A percentile compares a stretch with the other conserved stretches of the same genome.
Conservation (phyloP, 495 filamentous ascomycete species). For the Wilcoxina mikolae region DNA sequence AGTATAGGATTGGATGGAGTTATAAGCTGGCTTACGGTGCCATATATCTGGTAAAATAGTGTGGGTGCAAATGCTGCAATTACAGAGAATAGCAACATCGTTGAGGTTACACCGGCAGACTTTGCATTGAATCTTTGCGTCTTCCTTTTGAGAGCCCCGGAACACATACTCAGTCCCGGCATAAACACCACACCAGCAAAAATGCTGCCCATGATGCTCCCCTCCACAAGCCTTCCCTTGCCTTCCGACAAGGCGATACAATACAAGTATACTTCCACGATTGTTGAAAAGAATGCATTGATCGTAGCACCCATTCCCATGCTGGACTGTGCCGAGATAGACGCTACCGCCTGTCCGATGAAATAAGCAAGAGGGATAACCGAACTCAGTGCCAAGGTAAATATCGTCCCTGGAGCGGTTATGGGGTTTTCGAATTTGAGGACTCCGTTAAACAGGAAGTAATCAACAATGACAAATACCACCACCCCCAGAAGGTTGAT, state of each 20-base stretch:
- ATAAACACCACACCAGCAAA: slow-evolving; percentile 94
- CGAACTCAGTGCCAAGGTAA: slow-evolving; percentile 68
- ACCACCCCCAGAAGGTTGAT: slow-evolving; percentile 91
- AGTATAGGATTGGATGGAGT: slow-evolving; percentile 20
- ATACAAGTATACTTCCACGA: slow-evolving; percentile 97
- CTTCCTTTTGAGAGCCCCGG: slow-evolving; percentile 92
- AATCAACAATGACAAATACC: slow-evolving; percentile 84
- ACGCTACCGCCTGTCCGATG: slow-evolving; percentile 98
- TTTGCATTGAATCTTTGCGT: slow-evolving; percentile 97
- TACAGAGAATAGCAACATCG: slow-evolving; percentile 93
- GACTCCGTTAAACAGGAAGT: slow-evolving; percentile 53
- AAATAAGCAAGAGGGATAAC: slow-evolving; percentile 98
- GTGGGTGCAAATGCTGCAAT: slow-evolving; percentile 96
- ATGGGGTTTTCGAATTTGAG: slow-evolving; percentile 50
- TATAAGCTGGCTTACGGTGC: slow-evolving; percentile 49
- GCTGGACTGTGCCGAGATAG: slow-evolving; percentile 95
- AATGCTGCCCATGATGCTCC: slow-evolving; percentile 92
- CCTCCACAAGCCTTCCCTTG: slow-evolving; percentile 85
- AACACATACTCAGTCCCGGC: slow-evolving; percentile 97
- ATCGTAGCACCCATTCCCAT: slow-evolving; percentile 98
- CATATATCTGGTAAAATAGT: slow-evolving; percentile 98
- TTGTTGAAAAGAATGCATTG: slow-evolving; percentile 97
- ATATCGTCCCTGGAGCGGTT: slow-evolving; percentile 70
- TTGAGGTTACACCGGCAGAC: slow-evolving; percentile 93
- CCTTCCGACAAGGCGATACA: slow-evolving; percentile 87